These are phyloP conservation scores for Chalciporus sphaerocephalus DNA, from an alignment of 768 basidiomycete species.

Conservation along the genomic window DNA sequence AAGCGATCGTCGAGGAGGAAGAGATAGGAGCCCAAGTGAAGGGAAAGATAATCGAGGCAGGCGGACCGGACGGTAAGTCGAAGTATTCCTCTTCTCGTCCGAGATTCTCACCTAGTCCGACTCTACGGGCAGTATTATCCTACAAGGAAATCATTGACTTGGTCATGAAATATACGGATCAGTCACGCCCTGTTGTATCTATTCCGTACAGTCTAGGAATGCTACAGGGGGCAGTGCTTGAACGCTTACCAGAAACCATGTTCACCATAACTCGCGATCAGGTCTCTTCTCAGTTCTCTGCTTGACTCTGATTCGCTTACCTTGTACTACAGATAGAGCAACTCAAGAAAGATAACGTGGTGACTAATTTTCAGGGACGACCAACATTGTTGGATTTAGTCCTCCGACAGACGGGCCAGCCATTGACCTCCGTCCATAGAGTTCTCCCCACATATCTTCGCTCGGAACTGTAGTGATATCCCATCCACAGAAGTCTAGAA, in stretches of 20 bases:
- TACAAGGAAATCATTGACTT: conserved; percentile 65
- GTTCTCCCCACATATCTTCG: conserved; percentile 51
- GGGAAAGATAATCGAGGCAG: conserved; percentile 45
- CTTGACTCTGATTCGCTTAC: background rate
- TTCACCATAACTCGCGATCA: conserved; percentile 71
- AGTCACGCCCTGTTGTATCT: conserved; percentile 55
- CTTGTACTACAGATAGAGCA: conserved; percentile 50
- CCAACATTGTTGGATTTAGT: conserved; percentile 35
- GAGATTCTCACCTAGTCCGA: too few relatives aligned
- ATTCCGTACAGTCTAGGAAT: conserved; percentile 60
- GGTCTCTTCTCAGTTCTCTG: conserved; percentile 32
- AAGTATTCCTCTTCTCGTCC: too few relatives aligned
- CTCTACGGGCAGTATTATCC: too few relatives aligned
- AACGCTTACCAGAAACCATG: conserved; percentile 56
- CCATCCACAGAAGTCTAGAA: background rate
- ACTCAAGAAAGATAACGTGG: conserved; percentile 55
- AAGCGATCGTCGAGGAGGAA: conserved; percentile 46
- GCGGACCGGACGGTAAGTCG: conserved; percentile 51
- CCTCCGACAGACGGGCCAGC: conserved; percentile 32
- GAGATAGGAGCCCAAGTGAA: conserved; percentile 33
- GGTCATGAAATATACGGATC: conserved; percentile 50
- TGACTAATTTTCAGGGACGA: conserved; percentile 31
- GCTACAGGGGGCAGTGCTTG: conserved; percentile 61
- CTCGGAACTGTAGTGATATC: background rate
- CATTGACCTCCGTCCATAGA: conserved; percentile 47